Base-by-base conservation (phyloP, 345 rosid species). In the Cochlearia excelsa region DNA sequence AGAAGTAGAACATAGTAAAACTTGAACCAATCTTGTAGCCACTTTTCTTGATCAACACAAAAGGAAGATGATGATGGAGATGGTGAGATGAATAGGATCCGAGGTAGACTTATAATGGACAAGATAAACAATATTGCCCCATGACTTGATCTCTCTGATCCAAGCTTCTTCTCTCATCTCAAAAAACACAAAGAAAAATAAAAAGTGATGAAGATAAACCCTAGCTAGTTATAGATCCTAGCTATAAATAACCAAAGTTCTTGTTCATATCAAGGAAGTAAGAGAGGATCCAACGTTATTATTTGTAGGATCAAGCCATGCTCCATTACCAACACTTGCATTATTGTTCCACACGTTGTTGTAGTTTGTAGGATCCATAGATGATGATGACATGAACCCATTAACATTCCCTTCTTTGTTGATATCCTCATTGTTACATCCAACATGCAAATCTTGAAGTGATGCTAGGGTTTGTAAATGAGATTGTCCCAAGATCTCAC, bases 81-180 rank as follows among this genome's bases (percentile, higher is more conserved):
- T 66, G 75, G 81, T 78, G 88, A 82, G 77, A 78, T 74, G 81
- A 86, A 81, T 73, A 71, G 88, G 97, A 84, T 90, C 97, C 84
- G 97, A 87, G 90, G 93, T 82, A 71, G 66, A 86, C 80, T 83
- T 83, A 79, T 92, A 80, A 84, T 79, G 84, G 84, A 16, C 77
- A 84, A n/a, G 40, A 57, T 43, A 26, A 66, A 56, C 35, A 35
- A 61, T 31, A 33, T 16, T 16, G 23, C 23, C 47, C 35, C 50
- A 41, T 67, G 81, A 82, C 84, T 80, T 79, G 87, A 86, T 77
- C 91, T 45, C 87, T 84, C 96, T 83, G 94, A 88, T 88, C 96
- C 94, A 74, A 75, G 42, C 76, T 59, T 68, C 86, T 79, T 78
- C 81, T 79, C 78, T 78, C 83, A 68, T 80, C 79, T 68, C 77